Percentiles rank a stretch among this genome's conserved stretches.
Conservation (phyloP, 2,329 filamentous ascomycete species). For the Ophiostoma piceae region DNA sequence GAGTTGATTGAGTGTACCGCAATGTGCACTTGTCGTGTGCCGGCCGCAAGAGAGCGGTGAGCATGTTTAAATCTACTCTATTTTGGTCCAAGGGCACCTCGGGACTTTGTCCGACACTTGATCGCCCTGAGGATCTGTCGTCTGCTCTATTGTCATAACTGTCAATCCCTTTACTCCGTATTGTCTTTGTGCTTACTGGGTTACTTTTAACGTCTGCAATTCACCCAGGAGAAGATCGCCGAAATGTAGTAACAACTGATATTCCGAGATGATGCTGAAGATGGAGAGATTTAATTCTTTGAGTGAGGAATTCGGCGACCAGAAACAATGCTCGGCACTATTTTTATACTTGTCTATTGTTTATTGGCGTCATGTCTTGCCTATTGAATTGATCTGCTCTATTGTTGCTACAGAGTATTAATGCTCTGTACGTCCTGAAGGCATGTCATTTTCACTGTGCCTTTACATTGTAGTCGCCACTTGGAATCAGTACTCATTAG, state of each 20-base stretch:
- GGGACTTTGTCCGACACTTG: not conserved
- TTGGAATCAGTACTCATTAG: too few relatives aligned
- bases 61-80: not conserved
- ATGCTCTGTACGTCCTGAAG: too few relatives aligned
- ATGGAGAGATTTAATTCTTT: too few relatives aligned
- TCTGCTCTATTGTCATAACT: not conserved
- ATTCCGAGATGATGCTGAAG: too few relatives aligned
- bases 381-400: too few relatives aligned
- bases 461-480: too few relatives aligned
- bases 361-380: not conserved
- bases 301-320: not conserved
- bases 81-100: not conserved
- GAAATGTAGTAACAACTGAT: not conserved
- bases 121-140: not conserved
- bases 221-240: not conserved
- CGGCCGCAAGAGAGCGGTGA: not conserved
- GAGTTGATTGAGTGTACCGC: not conserved
- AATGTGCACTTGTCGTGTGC: not conserved
- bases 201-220: not conserved
- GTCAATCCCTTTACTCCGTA: not conserved
- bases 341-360: not conserved
- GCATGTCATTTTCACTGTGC: too few relatives aligned
- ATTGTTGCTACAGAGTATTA: too few relatives aligned
- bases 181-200: not conserved
- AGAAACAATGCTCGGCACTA: not conserved